A percentile compares a stretch with the other conserved stretches of the same genome.
Evolutionary conservation across 371 early-diverging fungal genomes (phyloP).

Genomic region (Mucor irregularis): DNA sequence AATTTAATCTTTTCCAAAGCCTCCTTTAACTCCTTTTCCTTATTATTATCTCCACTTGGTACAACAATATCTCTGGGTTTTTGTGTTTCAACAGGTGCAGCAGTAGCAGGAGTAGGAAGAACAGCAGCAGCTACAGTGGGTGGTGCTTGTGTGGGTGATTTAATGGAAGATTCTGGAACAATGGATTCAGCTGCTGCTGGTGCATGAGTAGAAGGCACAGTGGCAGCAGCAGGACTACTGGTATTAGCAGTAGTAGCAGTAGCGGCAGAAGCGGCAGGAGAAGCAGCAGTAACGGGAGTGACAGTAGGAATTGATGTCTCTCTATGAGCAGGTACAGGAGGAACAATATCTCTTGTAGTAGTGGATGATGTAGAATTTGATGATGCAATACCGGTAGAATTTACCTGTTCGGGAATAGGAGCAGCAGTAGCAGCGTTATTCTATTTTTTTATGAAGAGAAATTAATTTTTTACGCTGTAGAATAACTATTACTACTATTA

Average conservation of each 20-base stretch:
- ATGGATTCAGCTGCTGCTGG: too few species aligned
- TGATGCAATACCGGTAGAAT: constrained; percentile 13
- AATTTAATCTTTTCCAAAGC: constrained; percentile 28
- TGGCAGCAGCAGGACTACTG: neutral
- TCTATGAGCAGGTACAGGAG: neutral
- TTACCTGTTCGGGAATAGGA: constrained; percentile 12
- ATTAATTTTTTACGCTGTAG: constrained; percentile 2
- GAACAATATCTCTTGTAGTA: neutral
- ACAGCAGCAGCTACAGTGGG: neutral
- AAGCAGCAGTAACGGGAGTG: neutral
- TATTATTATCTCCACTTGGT: neutral
- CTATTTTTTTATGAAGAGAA: neutral
- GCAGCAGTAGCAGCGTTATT: neutral
- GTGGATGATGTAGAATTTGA: neutral
- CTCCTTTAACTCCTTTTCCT: constrained; percentile 21
- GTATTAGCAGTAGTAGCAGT: neutral
- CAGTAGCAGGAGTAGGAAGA: constrained; percentile 1
- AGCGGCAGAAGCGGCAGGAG: neutral
- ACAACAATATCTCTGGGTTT: neutral
- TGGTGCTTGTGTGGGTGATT: too few species aligned
- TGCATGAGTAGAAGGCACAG: neutral
- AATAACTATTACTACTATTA: too few species aligned
- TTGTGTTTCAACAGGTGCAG: neutral
- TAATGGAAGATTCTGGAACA: too few species aligned
- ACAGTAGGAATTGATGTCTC: neutral